phyloP scores from a whole-genome alignment of 2,329 filamentous ascomycete species.

The Volutella citrinella region DNA sequence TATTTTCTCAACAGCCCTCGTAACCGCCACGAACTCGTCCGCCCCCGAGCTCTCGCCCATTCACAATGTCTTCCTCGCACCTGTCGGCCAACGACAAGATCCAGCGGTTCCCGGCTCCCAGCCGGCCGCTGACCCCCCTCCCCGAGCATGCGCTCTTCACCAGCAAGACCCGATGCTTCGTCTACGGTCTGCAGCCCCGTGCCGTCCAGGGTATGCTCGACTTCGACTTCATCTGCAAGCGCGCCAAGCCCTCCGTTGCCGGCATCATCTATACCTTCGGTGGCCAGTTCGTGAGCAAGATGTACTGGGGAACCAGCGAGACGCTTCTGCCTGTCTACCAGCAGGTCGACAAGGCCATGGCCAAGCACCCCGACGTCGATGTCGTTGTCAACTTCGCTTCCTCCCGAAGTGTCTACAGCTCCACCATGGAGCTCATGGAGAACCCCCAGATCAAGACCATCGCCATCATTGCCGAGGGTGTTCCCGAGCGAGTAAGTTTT shows the following conservation, averaged over 20 bases:
- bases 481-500: constrained; percentile 83
- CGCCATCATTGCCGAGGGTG: constrained; percentile 99
- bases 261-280: constrained; percentile 99
- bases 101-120: constrained; percentile 89
- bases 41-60: constrained; percentile 20
- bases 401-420: constrained; percentile 96
- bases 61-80: constrained; percentile 53
- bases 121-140: constrained; percentile 85
- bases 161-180: constrained; percentile 99
- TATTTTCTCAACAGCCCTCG: constrained; percentile 11
- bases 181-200: constrained; percentile 97
- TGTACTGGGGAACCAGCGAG: constrained; percentile 99
- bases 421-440: constrained; percentile 98
- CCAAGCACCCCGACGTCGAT: constrained; percentile 96
- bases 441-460: constrained; percentile 97
- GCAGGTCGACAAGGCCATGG: constrained; percentile 84
- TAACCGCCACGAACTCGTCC: constrained; percentile 9
- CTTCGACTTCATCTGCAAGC: constrained; percentile 99
- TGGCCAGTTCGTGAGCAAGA: constrained; percentile 99
- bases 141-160: constrained; percentile 92
- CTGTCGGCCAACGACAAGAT: constrained; percentile 97
- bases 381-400: constrained; percentile 99
- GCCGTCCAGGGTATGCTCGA: constrained; percentile 93
- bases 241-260: constrained; percentile 89
- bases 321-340: constrained; percentile 98